Conservation (phyloP, 768 basidiomycete species). For the Suillus paluster region DNA sequence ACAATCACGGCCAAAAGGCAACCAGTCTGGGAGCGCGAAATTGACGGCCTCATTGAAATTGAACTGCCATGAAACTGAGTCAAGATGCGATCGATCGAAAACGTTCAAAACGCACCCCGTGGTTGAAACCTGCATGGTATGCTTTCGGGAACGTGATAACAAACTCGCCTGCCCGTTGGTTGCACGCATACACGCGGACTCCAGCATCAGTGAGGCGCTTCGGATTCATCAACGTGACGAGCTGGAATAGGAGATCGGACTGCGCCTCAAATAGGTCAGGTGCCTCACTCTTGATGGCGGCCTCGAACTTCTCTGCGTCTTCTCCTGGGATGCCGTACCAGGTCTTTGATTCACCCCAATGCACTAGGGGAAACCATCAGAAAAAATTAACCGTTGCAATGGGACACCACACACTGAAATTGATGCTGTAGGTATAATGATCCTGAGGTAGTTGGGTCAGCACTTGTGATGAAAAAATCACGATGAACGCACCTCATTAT, state of each 20-base stretch:
- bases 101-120: constrained; percentile 72
- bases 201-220: constrained; percentile 83
- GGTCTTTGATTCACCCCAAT: constrained; percentile 99
- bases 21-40: constrained; percentile 96
- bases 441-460: constrained; percentile 56
- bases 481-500: constrained; percentile 78
- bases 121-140: constrained; percentile 98
- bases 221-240: constrained; percentile 98
- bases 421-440: constrained; percentile 97
- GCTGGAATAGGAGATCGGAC: constrained; percentile 94
- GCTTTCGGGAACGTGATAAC: constrained; percentile 98
- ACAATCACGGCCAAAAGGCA: constrained; percentile 84
- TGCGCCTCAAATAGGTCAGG: constrained; percentile 98
- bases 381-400: constrained; percentile 16
- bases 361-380: constrained; percentile 59
- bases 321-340: constrained; percentile 99
- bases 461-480: constrained; percentile 19
- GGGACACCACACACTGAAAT: constrained; percentile 71
- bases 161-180: constrained; percentile 97
- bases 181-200: constrained; percentile 91
- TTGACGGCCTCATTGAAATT: constrained; percentile 99
- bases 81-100: constrained; percentile 23
- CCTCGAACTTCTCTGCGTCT: constrained; percentile 95
- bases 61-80: constrained; percentile 54
- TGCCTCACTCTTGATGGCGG: constrained; percentile 92